phyloP scores from a whole-genome alignment of 2,329 filamentous ascomycete genomes.

The Davidsoniella virescens region DNA sequence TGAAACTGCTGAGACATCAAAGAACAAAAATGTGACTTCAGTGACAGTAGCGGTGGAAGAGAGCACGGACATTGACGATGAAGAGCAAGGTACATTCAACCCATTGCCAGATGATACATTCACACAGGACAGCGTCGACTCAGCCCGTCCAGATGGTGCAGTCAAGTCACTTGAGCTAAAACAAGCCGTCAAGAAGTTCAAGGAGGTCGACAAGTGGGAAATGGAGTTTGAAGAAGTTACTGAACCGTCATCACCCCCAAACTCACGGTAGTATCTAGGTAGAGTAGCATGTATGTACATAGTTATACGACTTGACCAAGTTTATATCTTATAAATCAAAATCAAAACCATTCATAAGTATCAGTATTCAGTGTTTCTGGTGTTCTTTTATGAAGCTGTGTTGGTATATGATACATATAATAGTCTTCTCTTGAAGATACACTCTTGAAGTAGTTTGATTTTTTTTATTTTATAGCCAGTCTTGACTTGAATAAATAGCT shows the following conservation, averaged over 20 bases:
- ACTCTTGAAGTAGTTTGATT: background rate
- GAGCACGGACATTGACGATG: conserved; percentile 20
- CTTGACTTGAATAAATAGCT: background rate
- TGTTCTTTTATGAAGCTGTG: too few species aligned
- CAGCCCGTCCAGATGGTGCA: conserved; percentile 20
- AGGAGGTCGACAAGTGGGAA: conserved; percentile 54
- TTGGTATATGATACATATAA: background rate
- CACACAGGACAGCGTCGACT: conserved; percentile 14
- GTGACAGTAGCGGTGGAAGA: conserved; percentile 18
- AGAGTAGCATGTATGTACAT: conserved; percentile 1
- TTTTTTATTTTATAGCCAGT: background rate
- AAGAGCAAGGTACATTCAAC: conserved; percentile 23
- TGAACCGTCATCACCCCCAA: conserved; percentile 32
- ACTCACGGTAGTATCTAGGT: conserved; percentile 25
- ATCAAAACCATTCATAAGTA: too few species aligned
- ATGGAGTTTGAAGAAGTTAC: conserved; percentile 49
- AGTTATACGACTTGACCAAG: too few species aligned
- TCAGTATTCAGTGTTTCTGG: too few species aligned
- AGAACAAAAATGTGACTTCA: conserved; percentile 14
- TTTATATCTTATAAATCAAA: too few species aligned
- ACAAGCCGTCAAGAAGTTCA: conserved; percentile 44
- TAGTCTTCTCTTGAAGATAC: background rate
- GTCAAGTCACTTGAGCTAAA: conserved; percentile 36
- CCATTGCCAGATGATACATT: conserved; percentile 31
- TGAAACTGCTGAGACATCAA: background rate